phyloP scores from a whole-genome alignment of 2,329 filamentous ascomycete species.

The Pseudocercospora fuligena region DNA sequence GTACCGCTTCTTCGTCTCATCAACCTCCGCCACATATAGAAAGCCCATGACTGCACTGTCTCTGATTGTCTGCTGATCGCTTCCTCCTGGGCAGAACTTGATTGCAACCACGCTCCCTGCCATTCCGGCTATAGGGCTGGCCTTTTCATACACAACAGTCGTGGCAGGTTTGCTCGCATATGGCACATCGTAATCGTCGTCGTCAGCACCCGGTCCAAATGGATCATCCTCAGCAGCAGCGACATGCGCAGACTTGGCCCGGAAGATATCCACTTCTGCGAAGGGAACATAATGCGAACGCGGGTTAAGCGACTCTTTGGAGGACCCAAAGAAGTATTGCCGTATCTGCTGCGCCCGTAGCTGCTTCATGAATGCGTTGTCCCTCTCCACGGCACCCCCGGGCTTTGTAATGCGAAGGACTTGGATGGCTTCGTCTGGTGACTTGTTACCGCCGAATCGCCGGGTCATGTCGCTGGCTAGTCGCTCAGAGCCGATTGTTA shows the following conservation, averaged over 20 bases:
- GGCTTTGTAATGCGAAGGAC: slow-evolving; percentile 83
- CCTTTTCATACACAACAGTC: slow-evolving; percentile 47
- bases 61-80: slow-evolving; percentile 72
- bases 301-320: slow-evolving; percentile 73
- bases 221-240: slow-evolving; percentile 28
- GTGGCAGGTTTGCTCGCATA: slow-evolving; percentile 37
- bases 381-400: slow-evolving; percentile 79
- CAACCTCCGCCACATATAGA: slow-evolving; percentile 88
- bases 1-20: slow-evolving; percentile 79
- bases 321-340: slow-evolving; percentile 92
- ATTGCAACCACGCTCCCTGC: slow-evolving; percentile 84
- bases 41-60: slow-evolving; percentile 89
- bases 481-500: slow-evolving; percentile 79
- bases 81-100: slow-evolving; percentile 70
- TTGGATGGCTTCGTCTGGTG: slow-evolving; percentile 67
- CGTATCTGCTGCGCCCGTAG: slow-evolving; percentile 77
- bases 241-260: slow-evolving; percentile 31
- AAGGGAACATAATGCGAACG: slow-evolving; percentile 86
- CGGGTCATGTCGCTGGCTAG: slow-evolving; percentile 75
- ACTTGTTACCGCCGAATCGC: slow-evolving; percentile 62
- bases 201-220: slow-evolving; percentile 49
- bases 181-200: slow-evolving; percentile 53
- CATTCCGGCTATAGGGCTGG: slow-evolving; percentile 69
- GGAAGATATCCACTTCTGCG: slow-evolving; percentile 70
- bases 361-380: slow-evolving; percentile 73